Evolutionary conservation across 495 filamentous ascomycete genomes (phyloP).

Genomic region (Lasiosphaeris hirsuta): DNA sequence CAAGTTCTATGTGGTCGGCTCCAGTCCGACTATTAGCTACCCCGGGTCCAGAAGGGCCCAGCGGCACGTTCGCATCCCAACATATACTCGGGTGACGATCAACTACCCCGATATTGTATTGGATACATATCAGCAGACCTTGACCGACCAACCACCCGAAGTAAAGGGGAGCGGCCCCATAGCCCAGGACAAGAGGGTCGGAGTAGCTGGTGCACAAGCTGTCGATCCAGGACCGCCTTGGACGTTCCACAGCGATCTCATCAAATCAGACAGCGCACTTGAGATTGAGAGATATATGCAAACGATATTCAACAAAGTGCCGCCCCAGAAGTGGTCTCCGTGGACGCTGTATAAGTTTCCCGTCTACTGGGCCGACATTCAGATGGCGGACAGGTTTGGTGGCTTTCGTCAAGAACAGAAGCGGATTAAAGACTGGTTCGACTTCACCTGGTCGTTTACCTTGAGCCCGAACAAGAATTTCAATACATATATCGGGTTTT

Average conservation of each 20-base stretch:
- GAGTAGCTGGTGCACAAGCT: not conserved
- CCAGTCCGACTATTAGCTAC: conserved; percentile 22
- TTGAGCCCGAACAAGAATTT: not conserved
- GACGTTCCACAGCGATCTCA: conserved; percentile 14
- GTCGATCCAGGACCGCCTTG: not conserved
- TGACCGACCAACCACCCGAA: not conserved
- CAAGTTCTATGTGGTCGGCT: conserved; percentile 47
- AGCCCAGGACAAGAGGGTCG: not conserved
- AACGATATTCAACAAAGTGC: too few relatives aligned
- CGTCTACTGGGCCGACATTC: conserved; percentile 35
- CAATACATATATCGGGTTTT: conserved; percentile 42
- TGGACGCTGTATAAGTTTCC: conserved; percentile 31
- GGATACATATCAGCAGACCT: conserved; percentile 18
- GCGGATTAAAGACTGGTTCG: conserved; percentile 37
- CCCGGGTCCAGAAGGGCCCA: conserved; percentile 26
- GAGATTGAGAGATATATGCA: not conserved
- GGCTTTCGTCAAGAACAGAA: conserved; percentile 26
- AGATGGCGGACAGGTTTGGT: conserved; percentile 35
- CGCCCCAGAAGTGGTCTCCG: not conserved
- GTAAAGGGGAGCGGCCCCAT: not conserved
- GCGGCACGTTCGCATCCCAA: conserved; percentile 36
- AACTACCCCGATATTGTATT: conserved; percentile 39
- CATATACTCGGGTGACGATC: conserved; percentile 35
- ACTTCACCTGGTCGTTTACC: conserved; percentile 17
- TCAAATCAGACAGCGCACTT: not conserved